Percentiles rank a stretch among this genome's conserved stretches.
phyloP scores from a whole-genome alignment of 1,284 basidiomycete species.

The Stereum hirsutum region DNA sequence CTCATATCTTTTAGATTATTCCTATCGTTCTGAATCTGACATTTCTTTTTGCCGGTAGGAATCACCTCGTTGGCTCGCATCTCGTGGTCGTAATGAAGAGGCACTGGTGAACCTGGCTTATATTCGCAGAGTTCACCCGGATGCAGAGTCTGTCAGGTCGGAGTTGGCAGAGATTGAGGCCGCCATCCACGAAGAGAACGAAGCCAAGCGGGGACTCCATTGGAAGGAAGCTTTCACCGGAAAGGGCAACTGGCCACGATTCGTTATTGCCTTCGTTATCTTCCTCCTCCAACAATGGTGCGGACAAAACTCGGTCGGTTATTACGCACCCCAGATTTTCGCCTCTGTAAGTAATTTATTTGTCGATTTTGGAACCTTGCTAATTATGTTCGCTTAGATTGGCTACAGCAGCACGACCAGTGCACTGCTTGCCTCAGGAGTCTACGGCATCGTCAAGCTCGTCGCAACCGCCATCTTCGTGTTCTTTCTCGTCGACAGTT shows the following conservation, averaged over 20 bases:
- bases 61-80: conserved; percentile 26
- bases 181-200: conserved; percentile 52
- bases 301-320: conserved; percentile 54
- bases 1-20: too few relatives aligned
- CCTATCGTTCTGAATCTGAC: neutral
- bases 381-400: conserved; percentile 31
- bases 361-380: conserved; percentile 10
- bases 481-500: conserved; percentile 42
- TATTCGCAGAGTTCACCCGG: conserved; percentile 43
- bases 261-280: conserved; percentile 58
- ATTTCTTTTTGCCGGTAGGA: conserved; percentile 13
- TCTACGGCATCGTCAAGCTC: conserved; percentile 76
- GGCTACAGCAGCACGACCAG: conserved; percentile 52
- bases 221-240: conserved; percentile 62
- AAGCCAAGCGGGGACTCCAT: conserved; percentile 46
- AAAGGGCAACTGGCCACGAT: conserved; percentile 66
- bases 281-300: conserved; percentile 60
- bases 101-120: conserved; percentile 32
- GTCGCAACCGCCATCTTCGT: conserved; percentile 62
- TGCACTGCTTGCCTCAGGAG: conserved; percentile 70
- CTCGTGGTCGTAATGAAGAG: conserved; percentile 24
- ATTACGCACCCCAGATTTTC: conserved; percentile 75
- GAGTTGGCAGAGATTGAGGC: conserved; percentile 61
- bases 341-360: conserved; percentile 37
- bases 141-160: conserved; percentile 39